phyloP scores from a whole-genome alignment of 495 filamentous ascomycete species.

The Lasiosphaeria miniovina region DNA sequence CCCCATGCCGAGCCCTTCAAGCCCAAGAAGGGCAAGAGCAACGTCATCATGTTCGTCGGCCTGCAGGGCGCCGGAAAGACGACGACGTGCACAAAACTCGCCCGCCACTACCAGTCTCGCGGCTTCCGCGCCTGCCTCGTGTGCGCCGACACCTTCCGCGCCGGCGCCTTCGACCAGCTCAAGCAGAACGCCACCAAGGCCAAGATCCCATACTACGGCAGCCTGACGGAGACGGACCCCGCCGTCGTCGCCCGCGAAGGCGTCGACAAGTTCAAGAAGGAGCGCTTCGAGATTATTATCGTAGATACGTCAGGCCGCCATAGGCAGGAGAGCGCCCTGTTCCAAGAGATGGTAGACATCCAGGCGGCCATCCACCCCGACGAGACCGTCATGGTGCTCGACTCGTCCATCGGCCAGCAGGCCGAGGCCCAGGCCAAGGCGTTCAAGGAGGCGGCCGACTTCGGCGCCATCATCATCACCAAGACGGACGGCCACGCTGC shows the following conservation, averaged over 20 bases:
- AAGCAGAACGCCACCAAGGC: slow-evolving; percentile 99
- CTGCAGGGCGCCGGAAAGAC: slow-evolving; percentile 97
- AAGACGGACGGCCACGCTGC: slow-evolving; percentile 96
- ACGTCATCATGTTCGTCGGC: slow-evolving; percentile 99
- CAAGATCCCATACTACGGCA: slow-evolving; percentile 98
- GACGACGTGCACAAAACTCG: slow-evolving; percentile 96
- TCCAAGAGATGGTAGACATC: slow-evolving; percentile 98
- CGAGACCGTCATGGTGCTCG: slow-evolving; percentile 97
- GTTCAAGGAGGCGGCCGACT: slow-evolving; percentile 97
- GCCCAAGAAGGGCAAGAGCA: slow-evolving; percentile 91
- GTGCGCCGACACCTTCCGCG: slow-evolving; percentile 97
- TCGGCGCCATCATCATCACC: slow-evolving; percentile 97
- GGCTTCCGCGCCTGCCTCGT: slow-evolving; percentile 94
- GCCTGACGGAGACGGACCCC: slow-evolving; percentile 91
- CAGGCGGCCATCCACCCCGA: slow-evolving; percentile 87
- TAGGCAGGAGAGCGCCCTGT: slow-evolving; percentile 89
- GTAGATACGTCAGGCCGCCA: slow-evolving; percentile 96
- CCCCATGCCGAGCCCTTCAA: slow-evolving; percentile 95
- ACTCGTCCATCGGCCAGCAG: slow-evolving; percentile 92
- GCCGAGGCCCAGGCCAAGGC: slow-evolving; percentile 92
- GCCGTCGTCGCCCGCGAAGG: slow-evolving; percentile 89
- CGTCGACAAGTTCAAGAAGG: slow-evolving; percentile 98
- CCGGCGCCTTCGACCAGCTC: slow-evolving; percentile 95
- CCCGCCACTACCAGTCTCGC: slow-evolving; percentile 87
- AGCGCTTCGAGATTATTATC: slow-evolving; percentile 96